phyloP scores from a whole-genome alignment of 2,329 filamentous ascomycete genomes.

The Paramyrothecium sp. region DNA sequence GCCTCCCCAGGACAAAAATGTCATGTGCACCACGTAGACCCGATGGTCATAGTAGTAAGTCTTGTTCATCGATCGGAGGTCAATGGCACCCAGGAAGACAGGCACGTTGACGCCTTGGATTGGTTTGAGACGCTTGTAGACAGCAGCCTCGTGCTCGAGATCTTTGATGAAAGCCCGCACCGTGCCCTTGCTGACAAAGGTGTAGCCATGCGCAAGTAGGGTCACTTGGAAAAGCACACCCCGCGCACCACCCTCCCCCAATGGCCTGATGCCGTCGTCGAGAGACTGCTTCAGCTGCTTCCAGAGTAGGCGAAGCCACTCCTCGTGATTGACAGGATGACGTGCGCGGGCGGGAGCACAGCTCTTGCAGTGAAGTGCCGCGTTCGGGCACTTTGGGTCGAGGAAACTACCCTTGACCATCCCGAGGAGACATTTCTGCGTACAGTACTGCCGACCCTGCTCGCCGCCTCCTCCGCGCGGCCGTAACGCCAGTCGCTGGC shows the following conservation, averaged over 20 bases:
- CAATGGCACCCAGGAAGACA: no score
- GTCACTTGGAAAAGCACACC: slow-evolving; percentile 40
- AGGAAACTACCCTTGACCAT: slow-evolving; percentile 28
- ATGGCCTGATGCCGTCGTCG: no score
- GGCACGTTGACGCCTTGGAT: slow-evolving; percentile 34
- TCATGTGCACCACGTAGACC: no score
- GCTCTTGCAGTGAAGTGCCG: slow-evolving; percentile 24
- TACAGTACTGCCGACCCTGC: slow-evolving; percentile 5
- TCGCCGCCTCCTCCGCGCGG: neutral
- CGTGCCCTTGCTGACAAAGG: no score
- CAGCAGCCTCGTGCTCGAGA: slow-evolving; percentile 30
- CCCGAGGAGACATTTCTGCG: slow-evolving; percentile 9
- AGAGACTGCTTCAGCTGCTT: slow-evolving; percentile 26
- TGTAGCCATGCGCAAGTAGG: slow-evolving; percentile 38
- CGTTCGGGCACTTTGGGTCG: slow-evolving; percentile 9
- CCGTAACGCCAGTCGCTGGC: slow-evolving; percentile 6
- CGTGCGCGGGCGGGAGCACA: neutral
- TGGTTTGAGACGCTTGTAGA: slow-evolving; percentile 31
- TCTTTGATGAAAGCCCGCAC: slow-evolving; percentile 25
- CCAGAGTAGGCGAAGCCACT: slow-evolving; percentile 26
- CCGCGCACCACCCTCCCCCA: no score
- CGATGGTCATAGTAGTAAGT: no score
- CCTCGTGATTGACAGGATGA: slow-evolving; percentile 25
- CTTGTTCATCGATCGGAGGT: no score
- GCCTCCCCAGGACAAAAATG: no score